Evolutionary conservation across 805 yeast genomes (phyloP), one percentile per base, ranked within the genome.

Genomic region (Ogataea salicorniae): DNA sequence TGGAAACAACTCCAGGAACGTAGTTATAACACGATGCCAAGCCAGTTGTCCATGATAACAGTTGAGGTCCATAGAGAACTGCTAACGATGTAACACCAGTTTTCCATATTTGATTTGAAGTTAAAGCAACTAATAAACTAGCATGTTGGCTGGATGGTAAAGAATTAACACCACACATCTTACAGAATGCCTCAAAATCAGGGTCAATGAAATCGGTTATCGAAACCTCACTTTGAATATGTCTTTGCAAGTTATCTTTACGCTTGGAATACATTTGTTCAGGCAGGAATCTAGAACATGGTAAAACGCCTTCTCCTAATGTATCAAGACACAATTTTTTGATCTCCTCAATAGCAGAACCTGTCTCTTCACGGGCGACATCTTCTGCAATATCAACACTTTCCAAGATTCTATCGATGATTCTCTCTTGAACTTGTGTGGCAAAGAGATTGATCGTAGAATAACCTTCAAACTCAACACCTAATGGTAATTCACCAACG

Each of bases 251-350:
- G 5, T 75, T 64, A 58, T 94, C 96, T 37, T 75, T 77, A 48
- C 75, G 75, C 55, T 89, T 80, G 2, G 89, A 79, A 59, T 90
- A 92, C 98, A 94, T 94, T 37, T 85, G 75, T 29, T 80, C 82
- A 9, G 85, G 76, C 48, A 84, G 77, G 63, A 88, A 88, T 8
- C 74, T 74, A 45, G 81, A 78, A 45, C 81, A 84, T 26, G 77
- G 70, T 43, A 80, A 70, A 52, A 76, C 76, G 29, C 80, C 84
- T 31, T 78, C 77, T 7, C 88, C 88, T 39, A 90, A 69, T n/a
- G 79, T 76, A 4, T 68, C 69, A 42, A 75, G 72, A 0, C 97
- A 98, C 17, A 83, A 55, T 6, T 64, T 52, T 46, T 80, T 80
- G 49, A 94, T 81, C 33, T 76, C 72, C 7, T 74, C 75, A 18